phyloP scores from a whole-genome alignment of 1,284 basidiomycete genomes.

The Ustilago tritici region DNA sequence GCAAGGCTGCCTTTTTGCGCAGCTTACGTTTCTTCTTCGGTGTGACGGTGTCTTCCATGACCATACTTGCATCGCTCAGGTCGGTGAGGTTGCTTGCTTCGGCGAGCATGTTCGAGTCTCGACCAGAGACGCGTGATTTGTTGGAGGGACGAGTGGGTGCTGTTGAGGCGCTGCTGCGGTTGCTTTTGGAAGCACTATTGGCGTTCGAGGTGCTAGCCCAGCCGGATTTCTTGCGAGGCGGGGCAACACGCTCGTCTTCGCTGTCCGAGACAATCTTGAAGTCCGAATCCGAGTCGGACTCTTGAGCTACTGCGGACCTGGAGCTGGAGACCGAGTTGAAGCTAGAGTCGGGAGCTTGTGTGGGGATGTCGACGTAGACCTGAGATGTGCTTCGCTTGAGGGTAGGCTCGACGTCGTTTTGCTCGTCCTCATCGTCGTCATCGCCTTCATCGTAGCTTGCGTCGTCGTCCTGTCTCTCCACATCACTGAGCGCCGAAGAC shows the following conservation, averaged over 20 bases:
- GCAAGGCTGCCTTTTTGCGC: slow-evolving; percentile 50
- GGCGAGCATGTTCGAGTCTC: slow-evolving; percentile 22
- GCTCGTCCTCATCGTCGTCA: slow-evolving; percentile 10
- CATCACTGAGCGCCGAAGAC: slow-evolving; percentile 26
- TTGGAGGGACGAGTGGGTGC: slow-evolving; percentile 36
- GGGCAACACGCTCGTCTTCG: slow-evolving; percentile 25
- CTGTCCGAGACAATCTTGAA: slow-evolving; percentile 13
- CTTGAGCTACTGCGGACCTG: slow-evolving; percentile 8
- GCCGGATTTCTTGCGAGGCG: slow-evolving; percentile 27
- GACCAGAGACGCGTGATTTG: slow-evolving; percentile 23
- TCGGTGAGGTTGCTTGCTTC: slow-evolving; percentile 32
- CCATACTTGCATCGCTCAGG: slow-evolving; percentile 45
- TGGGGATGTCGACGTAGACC: slow-evolving; percentile 18
- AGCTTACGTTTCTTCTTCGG: slow-evolving; percentile 54
- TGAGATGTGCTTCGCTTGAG: neutral
- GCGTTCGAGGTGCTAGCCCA: slow-evolving; percentile 21
- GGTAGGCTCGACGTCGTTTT: slow-evolving; percentile 2
- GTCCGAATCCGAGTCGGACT: slow-evolving; percentile 40
- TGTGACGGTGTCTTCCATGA: slow-evolving; percentile 25
- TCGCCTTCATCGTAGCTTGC: slow-evolving; percentile 23
- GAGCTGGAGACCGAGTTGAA: slow-evolving; percentile 29
- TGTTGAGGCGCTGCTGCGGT: slow-evolving; percentile 29
- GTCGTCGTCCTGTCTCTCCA: slow-evolving; percentile 7
- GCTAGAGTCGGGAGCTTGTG: slow-evolving; percentile 22
- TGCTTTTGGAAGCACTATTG: slow-evolving; percentile 15